These are phyloP conservation scores for Pseudocercospora eumusae DNA, from an alignment of 2,329 filamentous ascomycete species.

Conservation along the genomic window DNA sequence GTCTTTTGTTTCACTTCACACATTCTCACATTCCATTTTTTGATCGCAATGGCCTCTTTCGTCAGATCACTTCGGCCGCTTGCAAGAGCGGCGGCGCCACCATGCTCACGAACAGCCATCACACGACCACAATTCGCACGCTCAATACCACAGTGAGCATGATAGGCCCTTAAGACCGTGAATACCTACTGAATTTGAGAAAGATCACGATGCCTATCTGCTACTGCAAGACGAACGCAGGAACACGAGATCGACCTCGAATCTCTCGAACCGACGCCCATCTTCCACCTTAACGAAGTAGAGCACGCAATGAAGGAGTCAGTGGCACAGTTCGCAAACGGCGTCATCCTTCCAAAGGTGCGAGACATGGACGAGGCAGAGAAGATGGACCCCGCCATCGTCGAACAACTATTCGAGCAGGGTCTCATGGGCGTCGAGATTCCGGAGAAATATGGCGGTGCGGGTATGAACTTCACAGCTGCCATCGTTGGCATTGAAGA, in stretches of 20 bases:
- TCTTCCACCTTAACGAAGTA: constrained; percentile 87
- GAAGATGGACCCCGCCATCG: constrained; percentile 81
- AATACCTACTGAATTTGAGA: constrained; percentile 6
- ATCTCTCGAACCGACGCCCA: constrained; percentile 83
- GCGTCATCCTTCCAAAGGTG: constrained; percentile 84
- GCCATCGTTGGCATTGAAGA: constrained; percentile 98
- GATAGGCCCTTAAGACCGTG: not conserved
- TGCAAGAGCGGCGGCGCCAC: constrained; percentile 34
- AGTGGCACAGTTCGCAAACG: constrained; percentile 86
- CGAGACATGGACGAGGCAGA: constrained; percentile 98
- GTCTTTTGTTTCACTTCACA: not conserved
- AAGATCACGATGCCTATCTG: constrained; percentile 46
- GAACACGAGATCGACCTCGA: constrained; percentile 60
- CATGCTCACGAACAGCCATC: constrained; percentile 24
- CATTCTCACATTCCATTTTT: not conserved
- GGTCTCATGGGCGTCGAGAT: constrained; percentile 97
- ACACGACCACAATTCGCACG: constrained; percentile 25
- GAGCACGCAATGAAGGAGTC: constrained; percentile 86
- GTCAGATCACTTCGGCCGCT: constrained; percentile 39
- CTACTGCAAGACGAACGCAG: constrained; percentile 43
- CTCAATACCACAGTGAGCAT: constrained; percentile 23
- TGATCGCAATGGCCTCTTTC: constrained; percentile 36
- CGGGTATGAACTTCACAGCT: constrained; percentile 97
- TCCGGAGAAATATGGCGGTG: constrained; percentile 92
- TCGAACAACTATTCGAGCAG: constrained; percentile 95